Conservation (phyloP, 257 asterid genomes). For the Anisodus acutangulus region DNA sequence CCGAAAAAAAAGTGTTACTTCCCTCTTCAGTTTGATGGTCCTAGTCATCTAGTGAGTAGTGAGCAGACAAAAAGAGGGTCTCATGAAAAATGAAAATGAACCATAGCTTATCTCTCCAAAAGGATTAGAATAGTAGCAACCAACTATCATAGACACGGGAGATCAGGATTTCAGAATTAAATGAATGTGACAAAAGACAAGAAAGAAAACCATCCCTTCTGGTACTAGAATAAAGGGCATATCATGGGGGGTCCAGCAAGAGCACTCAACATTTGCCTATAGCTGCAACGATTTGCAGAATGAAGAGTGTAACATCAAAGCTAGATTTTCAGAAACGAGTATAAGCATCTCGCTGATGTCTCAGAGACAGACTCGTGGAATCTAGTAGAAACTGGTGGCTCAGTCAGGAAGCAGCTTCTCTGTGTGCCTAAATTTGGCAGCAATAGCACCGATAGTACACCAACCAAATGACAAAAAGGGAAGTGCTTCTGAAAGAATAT, state of each 20-base stretch:
- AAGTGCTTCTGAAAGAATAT: constrained; percentile 1
- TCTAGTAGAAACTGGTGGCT: neutral
- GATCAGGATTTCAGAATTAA: neutral
- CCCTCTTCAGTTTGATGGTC: constrained; percentile 25
- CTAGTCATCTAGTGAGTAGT: constrained; percentile 8
- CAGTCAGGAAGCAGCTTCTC: neutral
- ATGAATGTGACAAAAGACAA: constrained; percentile 12
- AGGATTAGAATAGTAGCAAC: neutral
- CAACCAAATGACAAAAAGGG: constrained; percentile 6
- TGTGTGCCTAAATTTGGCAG: constrained; percentile 22
- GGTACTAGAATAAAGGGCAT: neutral
- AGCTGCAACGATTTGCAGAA: constrained; percentile 3
- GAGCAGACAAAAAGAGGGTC: neutral
- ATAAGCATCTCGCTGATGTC: neutral
- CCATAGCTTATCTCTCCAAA: neutral
- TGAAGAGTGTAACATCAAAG: neutral
- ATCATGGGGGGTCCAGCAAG: constrained; percentile 11
- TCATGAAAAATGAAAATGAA: neutral
- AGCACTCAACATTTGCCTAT: neutral
- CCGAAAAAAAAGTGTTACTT: neutral
- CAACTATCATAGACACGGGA: neutral
- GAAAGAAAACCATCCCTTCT: neutral
- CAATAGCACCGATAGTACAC: neutral
- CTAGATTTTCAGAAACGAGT: constrained; percentile 14
- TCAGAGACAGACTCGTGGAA: neutral